Evolutionary conservation across 2,329 filamentous ascomycete species (phyloP), one percentile per base, ranked within the genome.

Genomic region (Bipolaris zeicola): DNA sequence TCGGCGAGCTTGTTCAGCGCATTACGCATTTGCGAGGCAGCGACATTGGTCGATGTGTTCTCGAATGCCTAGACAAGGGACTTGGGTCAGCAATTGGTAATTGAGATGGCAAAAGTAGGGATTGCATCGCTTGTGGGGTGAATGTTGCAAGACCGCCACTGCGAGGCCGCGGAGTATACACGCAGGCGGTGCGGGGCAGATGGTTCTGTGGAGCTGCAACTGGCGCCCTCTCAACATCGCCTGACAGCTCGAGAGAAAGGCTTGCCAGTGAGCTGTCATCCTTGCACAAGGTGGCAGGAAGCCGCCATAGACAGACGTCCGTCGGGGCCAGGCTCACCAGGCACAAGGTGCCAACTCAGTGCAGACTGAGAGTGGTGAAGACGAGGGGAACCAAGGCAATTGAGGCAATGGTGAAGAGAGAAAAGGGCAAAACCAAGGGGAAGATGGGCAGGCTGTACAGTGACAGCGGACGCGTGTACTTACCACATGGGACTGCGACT

Each of bases 21-120:
- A 85, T 99, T 99, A 80, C 95, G 92, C 95, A 99, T 99, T 83
- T 99, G 95, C 59, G 93, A 96, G 54, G 95, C 95, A 61, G 95
- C 95, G 66, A 99, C 94, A 72, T 92, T 97, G 75, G 95, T 99
- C 54, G 94, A 97, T 69, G 95, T 96, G 87, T 98, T 98, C 82
- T 99, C 95, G 78, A 99, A 99, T 62, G 95, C 95, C 95, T 98
- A 78, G 13, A 47, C 76, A 26, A 52, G 38, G 8, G 50, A 18
- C 13, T 2, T 37, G 16, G 26, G 53, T 65, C 48, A 66, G 62
- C 45, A 33, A 20, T 22, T 6, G 47, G 37, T 33, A n/a, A 26
- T 39, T 41, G 20, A 7, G 18, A 41, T 45, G 7, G 39, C 10
- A 10, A 13, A 5, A 13, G 24, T 34, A n/a, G 13, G n/a, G 34